phyloP scores from a whole-genome alignment of 1,139 yeast genomes.

The Meyerozyma carpophila region DNA sequence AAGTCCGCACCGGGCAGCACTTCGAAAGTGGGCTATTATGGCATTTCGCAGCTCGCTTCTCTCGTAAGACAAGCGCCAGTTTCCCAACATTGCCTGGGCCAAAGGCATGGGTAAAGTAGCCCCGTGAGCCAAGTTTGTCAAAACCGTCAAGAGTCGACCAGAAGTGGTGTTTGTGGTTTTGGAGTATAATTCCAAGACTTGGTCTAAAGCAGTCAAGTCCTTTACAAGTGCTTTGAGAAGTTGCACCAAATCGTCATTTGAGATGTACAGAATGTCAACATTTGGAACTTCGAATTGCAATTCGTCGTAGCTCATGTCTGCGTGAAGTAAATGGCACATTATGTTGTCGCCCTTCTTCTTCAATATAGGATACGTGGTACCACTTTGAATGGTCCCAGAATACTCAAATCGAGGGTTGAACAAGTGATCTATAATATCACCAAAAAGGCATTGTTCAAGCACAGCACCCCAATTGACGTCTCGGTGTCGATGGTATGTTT shows the following conservation, averaged over 20 bases:
- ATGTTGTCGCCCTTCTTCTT: constrained; percentile 1
- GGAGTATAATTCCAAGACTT: neutral
- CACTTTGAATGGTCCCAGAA: neutral
- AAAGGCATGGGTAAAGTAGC: constrained; percentile 17
- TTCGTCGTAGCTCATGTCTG: neutral
- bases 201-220: neutral
- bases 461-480: constrained; percentile 8
- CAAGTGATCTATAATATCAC: constrained; percentile 5
- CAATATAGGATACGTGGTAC: neutral
- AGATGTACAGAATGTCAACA: neutral
- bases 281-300: neutral
- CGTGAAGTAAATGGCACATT: neutral
- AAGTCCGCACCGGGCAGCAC: neutral
- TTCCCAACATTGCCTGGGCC: constrained; percentile 20
- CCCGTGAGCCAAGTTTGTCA: constrained; percentile 11
- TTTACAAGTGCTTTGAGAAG: neutral
- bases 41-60: constrained; percentile 6
- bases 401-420: constrained; percentile 1
- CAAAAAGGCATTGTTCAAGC: constrained; percentile 8
- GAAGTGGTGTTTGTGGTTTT: constrained; percentile 3
- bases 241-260: neutral
- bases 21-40: constrained; percentile 4
- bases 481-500: neutral
- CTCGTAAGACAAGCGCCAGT: constrained; percentile 16
- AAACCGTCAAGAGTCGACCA: neutral